A percentile compares a stretch with the other conserved stretches of the same genome.
These are phyloP conservation scores for Aspergillus tamarii DNA, from an alignment of 2,329 filamentous ascomycete species.

Conservation along the genomic window DNA sequence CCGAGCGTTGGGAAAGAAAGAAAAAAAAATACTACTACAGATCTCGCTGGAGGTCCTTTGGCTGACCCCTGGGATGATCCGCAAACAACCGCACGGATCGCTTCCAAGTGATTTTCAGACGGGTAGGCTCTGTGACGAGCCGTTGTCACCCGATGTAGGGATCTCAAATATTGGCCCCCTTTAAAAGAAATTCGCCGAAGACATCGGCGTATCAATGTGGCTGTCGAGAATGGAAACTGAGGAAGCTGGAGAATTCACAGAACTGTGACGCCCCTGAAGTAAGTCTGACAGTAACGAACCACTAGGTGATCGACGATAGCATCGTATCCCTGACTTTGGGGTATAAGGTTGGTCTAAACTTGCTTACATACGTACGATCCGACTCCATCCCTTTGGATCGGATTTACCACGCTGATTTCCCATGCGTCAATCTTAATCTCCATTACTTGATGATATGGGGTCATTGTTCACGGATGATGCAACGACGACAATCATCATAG, in stretches of 20 bases:
- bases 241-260: background rate
- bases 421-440: slow-evolving; percentile 8
- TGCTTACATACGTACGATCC: slow-evolving; percentile 5
- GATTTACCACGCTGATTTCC: slow-evolving; percentile 6
- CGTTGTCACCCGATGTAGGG: slow-evolving; percentile 22
- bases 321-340: slow-evolving; percentile 10
- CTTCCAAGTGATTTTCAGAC: slow-evolving; percentile 16
- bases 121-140: slow-evolving; percentile 29
- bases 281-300: background rate
- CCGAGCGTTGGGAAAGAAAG: background rate
- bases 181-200: slow-evolving; percentile 16
- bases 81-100: slow-evolving; percentile 22
- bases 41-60: slow-evolving; percentile 1
- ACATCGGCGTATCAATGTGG: background rate
- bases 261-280: slow-evolving; percentile 7
- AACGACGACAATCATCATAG: slow-evolving; percentile 9
- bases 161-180: slow-evolving; percentile 30
- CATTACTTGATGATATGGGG: background rate
- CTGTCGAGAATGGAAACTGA: background rate
- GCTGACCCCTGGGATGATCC: slow-evolving; percentile 18
- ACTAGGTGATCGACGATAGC: slow-evolving; percentile 8
- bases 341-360: slow-evolving; percentile 13
- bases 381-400: slow-evolving; percentile 8
- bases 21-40: background rate
- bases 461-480: slow-evolving; percentile 5